These are phyloP conservation scores for Avicennia marina DNA, from an alignment of 257 asterid genomes.

Conservation along the genomic window DNA sequence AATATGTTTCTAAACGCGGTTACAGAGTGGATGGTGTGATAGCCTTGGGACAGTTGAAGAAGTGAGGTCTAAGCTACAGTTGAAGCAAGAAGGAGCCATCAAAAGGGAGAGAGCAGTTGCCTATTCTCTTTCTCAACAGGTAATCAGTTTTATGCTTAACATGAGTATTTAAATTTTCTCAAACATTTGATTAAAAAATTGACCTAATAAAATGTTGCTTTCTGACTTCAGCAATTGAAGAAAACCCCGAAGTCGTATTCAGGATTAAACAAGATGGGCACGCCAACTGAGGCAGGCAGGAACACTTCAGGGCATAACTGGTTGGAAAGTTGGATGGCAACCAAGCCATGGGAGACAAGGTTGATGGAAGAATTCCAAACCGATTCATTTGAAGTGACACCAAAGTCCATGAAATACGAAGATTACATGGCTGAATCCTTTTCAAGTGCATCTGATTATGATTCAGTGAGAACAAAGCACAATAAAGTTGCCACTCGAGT, in stretches of 20 bases:
- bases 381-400: slow-evolving; percentile 5
- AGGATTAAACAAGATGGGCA: slow-evolving; percentile 26
- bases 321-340: slow-evolving; percentile 79
- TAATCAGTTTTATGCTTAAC: neutral
- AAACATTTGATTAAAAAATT: neutral
- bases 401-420: slow-evolving; percentile 4
- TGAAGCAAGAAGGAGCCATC: slow-evolving; percentile 82
- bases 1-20: neutral
- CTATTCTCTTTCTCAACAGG: slow-evolving; percentile 73
- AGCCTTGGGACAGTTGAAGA: slow-evolving; percentile 66
- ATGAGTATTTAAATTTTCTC: neutral
- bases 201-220: neutral
- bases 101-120: slow-evolving; percentile 84
- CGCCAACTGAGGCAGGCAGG: slow-evolving; percentile 33
- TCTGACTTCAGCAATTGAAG: slow-evolving; percentile 25
- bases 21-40: slow-evolving; percentile 84
- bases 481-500: slow-evolving; percentile 20
- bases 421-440: slow-evolving; percentile 7
- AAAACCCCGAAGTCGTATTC: slow-evolving; percentile 30
- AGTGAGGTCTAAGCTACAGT: slow-evolving; percentile 65
- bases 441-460: slow-evolving; percentile 41
- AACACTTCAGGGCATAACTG: slow-evolving; percentile 33
- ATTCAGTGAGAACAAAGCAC: slow-evolving; percentile 14
- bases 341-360: slow-evolving; percentile 40
- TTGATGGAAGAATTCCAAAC: slow-evolving; percentile 27